phyloP scores from a whole-genome alignment of 169 alveolate species.

The Plasmodium gonderi region DNA sequence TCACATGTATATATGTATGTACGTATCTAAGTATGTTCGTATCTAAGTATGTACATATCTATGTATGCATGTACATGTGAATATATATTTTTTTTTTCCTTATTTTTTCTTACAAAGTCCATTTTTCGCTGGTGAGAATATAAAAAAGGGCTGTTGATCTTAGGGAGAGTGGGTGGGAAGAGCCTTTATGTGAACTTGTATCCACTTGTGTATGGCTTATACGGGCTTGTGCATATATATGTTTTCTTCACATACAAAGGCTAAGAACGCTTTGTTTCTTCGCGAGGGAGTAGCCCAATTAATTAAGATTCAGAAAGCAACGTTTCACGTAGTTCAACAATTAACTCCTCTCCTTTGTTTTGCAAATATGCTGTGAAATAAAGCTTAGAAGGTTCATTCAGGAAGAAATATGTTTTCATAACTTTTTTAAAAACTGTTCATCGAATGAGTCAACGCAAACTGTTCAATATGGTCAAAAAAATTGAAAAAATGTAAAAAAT shows the following conservation, averaged over 20 bases:
- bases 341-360: neutral
- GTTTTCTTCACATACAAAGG: neutral
- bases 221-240: neutral
- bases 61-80: neutral
- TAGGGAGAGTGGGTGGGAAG: neutral
- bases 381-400: neutral
- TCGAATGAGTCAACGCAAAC: neutral
- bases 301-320: neutral
- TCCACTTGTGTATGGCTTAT: neutral
- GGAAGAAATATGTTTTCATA: neutral
- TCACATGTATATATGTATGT: too few species aligned
- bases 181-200: neutral
- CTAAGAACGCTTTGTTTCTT: neutral
- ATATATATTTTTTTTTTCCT: neutral
- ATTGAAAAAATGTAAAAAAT: neutral
- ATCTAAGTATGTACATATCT: too few species aligned
- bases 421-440: neutral
- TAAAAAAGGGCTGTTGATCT: too few species aligned
- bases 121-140: constrained; percentile 9
- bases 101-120: constrained; percentile 54
- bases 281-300: neutral
- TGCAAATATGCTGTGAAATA: neutral
- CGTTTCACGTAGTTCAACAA: neutral
- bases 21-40: too few species aligned
- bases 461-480: neutral